A percentile compares a stretch with the other conserved stretches of the same genome.
Conservation (phyloP, 2,329 filamentous ascomycete genomes). For the Hymenoscyphus fraxineus region DNA sequence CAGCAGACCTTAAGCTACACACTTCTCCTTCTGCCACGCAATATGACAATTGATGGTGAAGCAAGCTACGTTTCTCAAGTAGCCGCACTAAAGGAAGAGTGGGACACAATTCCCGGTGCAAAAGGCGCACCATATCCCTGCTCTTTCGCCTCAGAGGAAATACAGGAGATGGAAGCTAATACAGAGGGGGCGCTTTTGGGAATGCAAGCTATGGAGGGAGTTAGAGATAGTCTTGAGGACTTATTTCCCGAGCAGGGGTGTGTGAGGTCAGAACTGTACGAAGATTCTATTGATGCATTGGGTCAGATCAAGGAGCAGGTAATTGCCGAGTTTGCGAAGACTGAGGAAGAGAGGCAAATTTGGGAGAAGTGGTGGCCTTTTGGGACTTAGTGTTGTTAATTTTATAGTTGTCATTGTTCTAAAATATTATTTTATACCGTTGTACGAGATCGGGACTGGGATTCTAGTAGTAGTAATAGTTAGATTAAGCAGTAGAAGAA, state of each 20-base stretch:
- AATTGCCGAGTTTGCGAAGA: slow-evolving; percentile 17
- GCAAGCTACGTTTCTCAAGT: slow-evolving; percentile 18
- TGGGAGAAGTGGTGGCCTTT: slow-evolving; percentile 20
- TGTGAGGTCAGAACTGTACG: slow-evolving; percentile 16
- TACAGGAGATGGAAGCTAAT: slow-evolving; percentile 15
- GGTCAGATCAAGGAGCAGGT: slow-evolving; percentile 20
- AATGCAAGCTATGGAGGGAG: slow-evolving; percentile 14
- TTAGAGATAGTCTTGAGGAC: slow-evolving; percentile 13
- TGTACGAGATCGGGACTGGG: background rate
- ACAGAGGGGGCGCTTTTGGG: slow-evolving; percentile 8
- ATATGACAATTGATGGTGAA: slow-evolving; percentile 18
- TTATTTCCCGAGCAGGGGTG: slow-evolving; percentile 19
- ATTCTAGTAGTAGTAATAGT: background rate
- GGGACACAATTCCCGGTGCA: slow-evolving; percentile 11
- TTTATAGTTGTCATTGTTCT: background rate
- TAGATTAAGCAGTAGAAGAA: no score
- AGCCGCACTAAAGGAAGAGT: slow-evolving; percentile 10
- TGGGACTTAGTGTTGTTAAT: slow-evolving; percentile 10
- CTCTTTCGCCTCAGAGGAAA: slow-evolving; percentile 13
- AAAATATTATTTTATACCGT: no score
- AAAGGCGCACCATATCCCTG: slow-evolving; percentile 16
- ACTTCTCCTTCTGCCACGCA: slow-evolving; percentile 15
- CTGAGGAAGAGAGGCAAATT: slow-evolving; percentile 16
- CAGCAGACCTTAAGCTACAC: slow-evolving; percentile 16
- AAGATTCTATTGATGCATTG: slow-evolving; percentile 18